These are phyloP conservation scores for Cyberlindnera petersonii DNA, from an alignment of 805 yeast genomes.

Conservation along the genomic window DNA sequence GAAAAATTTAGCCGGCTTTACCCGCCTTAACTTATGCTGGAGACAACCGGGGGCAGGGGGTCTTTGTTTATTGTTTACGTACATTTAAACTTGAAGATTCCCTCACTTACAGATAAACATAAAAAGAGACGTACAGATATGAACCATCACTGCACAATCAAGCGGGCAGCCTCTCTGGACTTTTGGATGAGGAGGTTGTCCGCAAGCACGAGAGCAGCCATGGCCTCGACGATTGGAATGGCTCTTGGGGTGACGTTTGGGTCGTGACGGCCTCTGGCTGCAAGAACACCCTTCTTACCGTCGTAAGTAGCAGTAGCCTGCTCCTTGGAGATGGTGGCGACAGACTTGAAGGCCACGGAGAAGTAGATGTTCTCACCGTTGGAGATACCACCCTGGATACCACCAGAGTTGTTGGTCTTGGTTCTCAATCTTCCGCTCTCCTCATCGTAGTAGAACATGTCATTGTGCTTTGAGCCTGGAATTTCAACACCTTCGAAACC, in stretches of 20 bases:
- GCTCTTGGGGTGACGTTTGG: constrained; percentile 99
- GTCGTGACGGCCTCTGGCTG: constrained; percentile 97
- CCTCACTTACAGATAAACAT: too few relatives aligned
- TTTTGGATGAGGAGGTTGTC: constrained; percentile 84
- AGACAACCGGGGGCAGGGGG: too few relatives aligned
- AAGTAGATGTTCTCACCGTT: constrained; percentile 95
- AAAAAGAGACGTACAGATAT: too few relatives aligned
- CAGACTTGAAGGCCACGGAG: constrained; percentile 95
- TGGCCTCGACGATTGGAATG: constrained; percentile 96
- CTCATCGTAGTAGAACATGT: constrained; percentile 67
- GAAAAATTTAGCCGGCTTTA: too few relatives aligned
- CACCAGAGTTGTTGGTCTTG: constrained; percentile 88
- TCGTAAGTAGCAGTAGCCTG: constrained; percentile 87
- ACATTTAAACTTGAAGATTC: too few relatives aligned
- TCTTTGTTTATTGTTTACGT: too few relatives aligned
- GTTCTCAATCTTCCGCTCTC: constrained; percentile 70
- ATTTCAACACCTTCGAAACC: constrained; percentile 88
- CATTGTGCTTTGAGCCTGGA: constrained; percentile 94
- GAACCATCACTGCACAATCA: too few relatives aligned
- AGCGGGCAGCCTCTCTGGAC: constrained; percentile 61
- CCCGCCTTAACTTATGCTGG: too few relatives aligned
- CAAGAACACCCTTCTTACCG: constrained; percentile 82
- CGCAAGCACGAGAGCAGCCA: constrained; percentile 92
- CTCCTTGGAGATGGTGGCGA: constrained; percentile 93
- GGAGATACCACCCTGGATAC: constrained; percentile 96